A percentile compares a stretch with the other conserved stretches of the same genome.
Conservation (phyloP, 225 moss, liverwort and hornwort genomes). For the Marchantia paleacea region DNA sequence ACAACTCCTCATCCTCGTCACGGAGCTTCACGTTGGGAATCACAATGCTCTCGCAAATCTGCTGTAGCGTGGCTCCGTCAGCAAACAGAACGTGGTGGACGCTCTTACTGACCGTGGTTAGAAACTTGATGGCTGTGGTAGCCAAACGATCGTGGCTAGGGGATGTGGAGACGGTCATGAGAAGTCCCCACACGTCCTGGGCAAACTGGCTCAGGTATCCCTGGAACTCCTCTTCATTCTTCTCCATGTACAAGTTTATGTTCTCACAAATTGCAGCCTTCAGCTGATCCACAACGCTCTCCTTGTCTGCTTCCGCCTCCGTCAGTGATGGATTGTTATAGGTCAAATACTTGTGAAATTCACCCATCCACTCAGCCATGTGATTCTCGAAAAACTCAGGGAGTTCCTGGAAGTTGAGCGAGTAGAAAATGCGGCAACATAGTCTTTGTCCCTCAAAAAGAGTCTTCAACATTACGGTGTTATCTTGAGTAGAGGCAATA, state of each 20-base stretch:
- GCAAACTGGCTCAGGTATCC: constrained; percentile 83
- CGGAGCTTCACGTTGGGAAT: constrained; percentile 95
- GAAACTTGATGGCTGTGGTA: constrained; percentile 94
- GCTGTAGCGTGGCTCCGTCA: constrained; percentile 66
- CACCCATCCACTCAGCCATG: constrained; percentile 96
- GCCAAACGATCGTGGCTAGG: constrained; percentile 88
- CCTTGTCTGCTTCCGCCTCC: constrained; percentile 57
- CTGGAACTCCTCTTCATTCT: constrained; percentile 98
- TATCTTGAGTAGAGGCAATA: constrained; percentile 51
- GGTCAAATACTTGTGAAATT: constrained; percentile 81
- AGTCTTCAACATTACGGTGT: constrained; percentile 56
- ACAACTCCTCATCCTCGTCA: constrained; percentile 94
- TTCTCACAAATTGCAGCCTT: constrained; percentile 96
- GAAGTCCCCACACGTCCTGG: constrained; percentile 84
- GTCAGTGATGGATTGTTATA: constrained; percentile 61
- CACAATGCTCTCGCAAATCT: constrained; percentile 95
- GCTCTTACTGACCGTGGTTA: constrained; percentile 95
- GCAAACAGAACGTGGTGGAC: constrained; percentile 85
- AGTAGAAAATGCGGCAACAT: constrained; percentile 89
- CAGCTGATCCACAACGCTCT: constrained; percentile 76
- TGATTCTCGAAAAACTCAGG: constrained; percentile 98
- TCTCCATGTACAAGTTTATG: constrained; percentile 96
- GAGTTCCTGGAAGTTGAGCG: constrained; percentile 96
- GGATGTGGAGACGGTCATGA: constrained; percentile 80
- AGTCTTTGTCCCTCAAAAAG: constrained; percentile 76